Evolutionary conservation across 2,329 filamentous ascomycete genomes (phyloP), one percentile per base, ranked within the genome.

Genomic region (Colletotrichum australisinense): DNA sequence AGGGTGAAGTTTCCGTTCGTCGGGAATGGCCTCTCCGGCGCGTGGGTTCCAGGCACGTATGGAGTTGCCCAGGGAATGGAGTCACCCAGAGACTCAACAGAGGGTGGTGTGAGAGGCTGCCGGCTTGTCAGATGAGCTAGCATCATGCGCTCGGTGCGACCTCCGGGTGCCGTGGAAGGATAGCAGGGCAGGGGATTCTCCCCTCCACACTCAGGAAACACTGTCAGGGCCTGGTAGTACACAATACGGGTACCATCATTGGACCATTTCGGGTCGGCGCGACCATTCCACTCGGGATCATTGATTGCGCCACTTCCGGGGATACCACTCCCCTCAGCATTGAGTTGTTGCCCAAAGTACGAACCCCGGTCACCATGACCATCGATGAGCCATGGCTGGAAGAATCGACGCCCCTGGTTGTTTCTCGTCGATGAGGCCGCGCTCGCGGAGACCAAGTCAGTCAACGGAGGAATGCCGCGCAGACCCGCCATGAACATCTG

Each of bases 221-320:
- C 74, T 1, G 81, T 79, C 22, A 84, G 73, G 1, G 77, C 77
- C 73, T 86, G 82, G 69, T 75, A 84, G 66, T 84, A 87, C 1
- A 82, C 82, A n/a, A 86, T 81, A 0, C 77, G 74, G 0, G 83
- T 86, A 1, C 81, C 81, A 71, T 86, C 84, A 1, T 75, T 76
- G 7, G 81, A 83, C 65, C 78, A 85, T 7, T 76, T 78, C 2
- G 83, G 85, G 72, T 86, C 85, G 7, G 84, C 85, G 4, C 76
- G 76, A 4, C 79, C 84, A 71, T 86, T 86, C 85, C 85, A 86
- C 11, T 84, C 79, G 0, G 84, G 81, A 60, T 86, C 83, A 62
- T 84, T 82, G 16, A 83, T 67, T 35, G 74, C 80, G 0, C 82
- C 83, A 9, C 69, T 73, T 5, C 73, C 80, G 0, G 64, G 69